A percentile compares a stretch with the other conserved stretches of the same genome.
Evolutionary conservation across 1,139 yeast species (phyloP).

Genomic region (Candida sp.): DNA sequence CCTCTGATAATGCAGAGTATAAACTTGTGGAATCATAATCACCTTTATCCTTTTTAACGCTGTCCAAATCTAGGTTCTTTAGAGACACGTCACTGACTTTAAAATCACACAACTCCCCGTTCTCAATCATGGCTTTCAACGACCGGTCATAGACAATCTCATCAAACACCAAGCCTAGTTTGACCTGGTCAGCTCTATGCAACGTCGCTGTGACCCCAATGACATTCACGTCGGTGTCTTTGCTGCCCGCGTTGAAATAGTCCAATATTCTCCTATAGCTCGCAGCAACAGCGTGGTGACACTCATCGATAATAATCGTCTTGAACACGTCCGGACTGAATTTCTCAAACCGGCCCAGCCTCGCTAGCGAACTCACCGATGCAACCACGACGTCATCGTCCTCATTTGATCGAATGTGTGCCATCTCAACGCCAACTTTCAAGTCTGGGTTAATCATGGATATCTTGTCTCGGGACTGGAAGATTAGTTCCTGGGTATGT

Average conservation of each 20-base stretch:
- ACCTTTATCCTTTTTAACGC: slow-evolving; percentile 35
- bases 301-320: slow-evolving; percentile 86
- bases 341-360: slow-evolving; percentile 50
- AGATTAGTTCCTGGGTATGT: slow-evolving; percentile 79
- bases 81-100: slow-evolving; percentile 62
- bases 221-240: slow-evolving; percentile 53
- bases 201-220: slow-evolving; percentile 91
- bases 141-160: slow-evolving; percentile 75
- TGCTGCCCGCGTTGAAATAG: slow-evolving; percentile 56
- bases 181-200: slow-evolving; percentile 66
- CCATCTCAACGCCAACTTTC: slow-evolving; percentile 78
- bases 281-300: slow-evolving; percentile 87
- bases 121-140: slow-evolving; percentile 68
- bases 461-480: slow-evolving; percentile 67
- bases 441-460: slow-evolving; percentile 50
- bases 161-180: slow-evolving; percentile 67
- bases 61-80: slow-evolving; percentile 39
- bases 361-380: slow-evolving; percentile 69
- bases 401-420: slow-evolving; percentile 39
- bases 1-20: slow-evolving; percentile 58
- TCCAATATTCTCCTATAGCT: slow-evolving; percentile 64
- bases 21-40: slow-evolving; percentile 63
- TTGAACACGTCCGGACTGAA: slow-evolving; percentile 66
- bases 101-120: slow-evolving; percentile 74
- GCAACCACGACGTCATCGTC: slow-evolving; percentile 74